Evolutionary conservation across 2,329 filamentous ascomycete genomes (phyloP).

Genomic region (Diplodia mutila): DNA sequence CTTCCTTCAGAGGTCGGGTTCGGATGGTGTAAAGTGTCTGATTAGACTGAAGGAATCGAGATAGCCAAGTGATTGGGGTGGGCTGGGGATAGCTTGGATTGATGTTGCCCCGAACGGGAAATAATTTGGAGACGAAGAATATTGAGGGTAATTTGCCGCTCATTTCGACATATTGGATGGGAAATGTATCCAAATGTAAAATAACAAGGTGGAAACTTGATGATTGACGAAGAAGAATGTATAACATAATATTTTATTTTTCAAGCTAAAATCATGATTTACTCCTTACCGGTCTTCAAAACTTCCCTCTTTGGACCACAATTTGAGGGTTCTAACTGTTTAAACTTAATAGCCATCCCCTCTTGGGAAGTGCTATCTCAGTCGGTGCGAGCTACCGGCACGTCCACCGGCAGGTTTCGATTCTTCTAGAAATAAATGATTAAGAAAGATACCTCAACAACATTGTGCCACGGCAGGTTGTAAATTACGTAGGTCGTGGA

Average conservation of each 20-base stretch:
- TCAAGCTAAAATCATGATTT: not conserved
- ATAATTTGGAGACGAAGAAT: not conserved
- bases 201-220: not conserved
- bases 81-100: not conserved
- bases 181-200: not conserved
- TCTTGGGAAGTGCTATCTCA: no score
- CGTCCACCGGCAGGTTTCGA: no score
- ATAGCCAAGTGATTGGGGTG: not conserved
- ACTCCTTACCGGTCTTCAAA: not conserved
- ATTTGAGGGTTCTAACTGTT: not conserved
- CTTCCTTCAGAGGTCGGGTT: not conserved
- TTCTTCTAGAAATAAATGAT: no score
- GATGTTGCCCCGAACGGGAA: not conserved
- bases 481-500: no score
- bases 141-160: not conserved
- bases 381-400: no score
- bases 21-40: not conserved
- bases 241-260: not conserved
- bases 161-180: not conserved
- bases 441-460: no score
- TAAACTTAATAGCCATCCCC: no score
- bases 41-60: not conserved
- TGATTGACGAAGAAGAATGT: not conserved
- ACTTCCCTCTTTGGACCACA: not conserved
- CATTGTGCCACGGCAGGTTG: no score